Base-by-base conservation (phyloP, 805 yeast species). In the Nakazawaea ernobii region DNA sequence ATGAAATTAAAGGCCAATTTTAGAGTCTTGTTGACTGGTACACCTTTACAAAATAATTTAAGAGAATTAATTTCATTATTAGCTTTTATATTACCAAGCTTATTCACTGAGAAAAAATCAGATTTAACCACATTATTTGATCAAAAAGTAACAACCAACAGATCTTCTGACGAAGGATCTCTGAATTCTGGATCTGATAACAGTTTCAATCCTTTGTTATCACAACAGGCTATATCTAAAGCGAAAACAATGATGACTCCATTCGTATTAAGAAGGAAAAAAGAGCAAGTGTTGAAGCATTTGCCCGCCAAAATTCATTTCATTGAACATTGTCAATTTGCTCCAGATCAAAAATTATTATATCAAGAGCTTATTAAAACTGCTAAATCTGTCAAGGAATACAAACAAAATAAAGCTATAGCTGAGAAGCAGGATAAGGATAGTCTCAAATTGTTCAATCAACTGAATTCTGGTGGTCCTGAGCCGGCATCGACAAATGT, bases 221-320 rank as follows among this genome's bases (percentile, higher is more conserved):
- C 97, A 0, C 86, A 84, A 54, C 95, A 92, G 66, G 95, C 99
- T 0, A 90, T 94, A 52, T 75, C 82, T 32, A 86, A 90, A 60
- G 99, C 99, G 3, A 89, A 88, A 62, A 85, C 94, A 5, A 92
- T 94, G 97, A 92, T 94, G 98, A 86, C 95, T 2, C 99, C 99
- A 4, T 94, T 94, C 68, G 92, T 94, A 8, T 70, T 94, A 58
- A 77, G 99, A 65, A 81, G 99, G 62, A 84, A 84, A 61, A 94
- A 94, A 68, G 86, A 79, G 48, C 97, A 92, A 65, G 99, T 94
- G 7, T 74, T 94, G 64, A 80, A 86, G 60, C 92, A 94, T 61
- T 70, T 94, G 49, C 99, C 99, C 1, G 73, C 75, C 29, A 94
- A 94, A 60, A 67, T 70, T 47, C 88, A 84, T 49, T 68, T 67